Evolutionary conservation across 805 yeast genomes (phyloP).

Genomic region (Yarrowia keelungensis): DNA sequence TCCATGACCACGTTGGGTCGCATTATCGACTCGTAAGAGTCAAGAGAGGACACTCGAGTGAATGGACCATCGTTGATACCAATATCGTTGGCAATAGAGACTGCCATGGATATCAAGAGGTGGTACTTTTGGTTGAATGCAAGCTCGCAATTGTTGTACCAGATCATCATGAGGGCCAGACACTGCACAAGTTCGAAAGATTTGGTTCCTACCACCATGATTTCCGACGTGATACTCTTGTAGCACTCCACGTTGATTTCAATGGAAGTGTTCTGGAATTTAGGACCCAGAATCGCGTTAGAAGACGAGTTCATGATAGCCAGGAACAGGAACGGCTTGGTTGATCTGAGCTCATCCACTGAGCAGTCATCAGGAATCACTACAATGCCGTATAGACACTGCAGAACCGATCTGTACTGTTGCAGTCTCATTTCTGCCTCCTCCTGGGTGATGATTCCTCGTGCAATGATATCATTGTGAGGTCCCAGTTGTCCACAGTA

Average conservation of each 20-base stretch:
- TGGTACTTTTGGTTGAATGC: conserved; percentile 81
- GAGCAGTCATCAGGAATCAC: conserved; percentile 56
- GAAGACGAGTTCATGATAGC: conserved; percentile 70
- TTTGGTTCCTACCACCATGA: conserved; percentile 73
- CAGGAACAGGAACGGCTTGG: conserved; percentile 67
- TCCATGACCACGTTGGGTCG: conserved; percentile 53
- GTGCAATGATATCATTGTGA: conserved; percentile 54
- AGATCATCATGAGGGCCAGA: conserved; percentile 65
- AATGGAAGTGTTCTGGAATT: conserved; percentile 14
- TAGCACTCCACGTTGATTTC: conserved; percentile 20
- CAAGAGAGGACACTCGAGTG: conserved; percentile 44
- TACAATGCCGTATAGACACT: conserved; percentile 63
- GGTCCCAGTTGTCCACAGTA: conserved; percentile 40
- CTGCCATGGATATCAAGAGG: conserved; percentile 67
- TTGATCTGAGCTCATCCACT: conserved; percentile 57
- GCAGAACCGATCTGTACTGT: conserved; percentile 58
- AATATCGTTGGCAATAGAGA: conserved; percentile 74
- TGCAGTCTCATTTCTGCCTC: conserved; percentile 66
- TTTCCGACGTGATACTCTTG: conserved; percentile 53
- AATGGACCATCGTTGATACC: conserved; percentile 60
- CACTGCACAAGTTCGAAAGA: conserved; percentile 70
- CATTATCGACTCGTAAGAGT: conserved; percentile 47
- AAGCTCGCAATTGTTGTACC: conserved; percentile 87
- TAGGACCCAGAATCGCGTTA: conserved; percentile 43
- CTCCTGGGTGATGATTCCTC: conserved; percentile 62